Evolutionary conservation across 2,329 filamentous ascomycete genomes (phyloP).

Genomic region (Conoideocrella luteorostrata): DNA sequence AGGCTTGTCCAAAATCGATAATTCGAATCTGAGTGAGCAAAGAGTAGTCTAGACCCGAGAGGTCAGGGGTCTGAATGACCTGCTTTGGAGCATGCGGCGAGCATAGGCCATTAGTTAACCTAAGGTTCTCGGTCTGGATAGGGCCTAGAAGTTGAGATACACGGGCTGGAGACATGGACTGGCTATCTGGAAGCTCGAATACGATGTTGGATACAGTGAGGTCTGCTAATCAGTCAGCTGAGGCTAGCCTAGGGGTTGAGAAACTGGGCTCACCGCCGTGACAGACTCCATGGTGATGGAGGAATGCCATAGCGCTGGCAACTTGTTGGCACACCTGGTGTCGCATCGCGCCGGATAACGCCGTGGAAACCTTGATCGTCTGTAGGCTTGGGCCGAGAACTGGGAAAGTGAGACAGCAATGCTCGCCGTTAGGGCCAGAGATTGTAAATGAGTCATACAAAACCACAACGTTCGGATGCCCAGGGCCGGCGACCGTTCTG

Average conservation of each 20-base stretch:
- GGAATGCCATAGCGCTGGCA: constrained; percentile 8
- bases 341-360: constrained; percentile 1
- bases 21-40: constrained; percentile 3
- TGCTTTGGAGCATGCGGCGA: constrained; percentile 8
- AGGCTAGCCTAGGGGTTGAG: background rate
- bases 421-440: constrained; percentile 8
- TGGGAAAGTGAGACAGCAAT: constrained; percentile 6
- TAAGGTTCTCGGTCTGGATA: constrained; percentile 4
- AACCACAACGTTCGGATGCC: constrained; percentile 7
- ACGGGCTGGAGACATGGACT: constrained; percentile 2
- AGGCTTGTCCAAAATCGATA: constrained; percentile 8
- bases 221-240: constrained; percentile 2
- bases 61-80: background rate
- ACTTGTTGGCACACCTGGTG: constrained; percentile 8
- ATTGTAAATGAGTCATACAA: constrained; percentile 6
- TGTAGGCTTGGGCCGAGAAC: constrained; percentile 6
- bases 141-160: constrained; percentile 5
- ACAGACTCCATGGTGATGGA: constrained; percentile 9
- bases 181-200: constrained; percentile 7
- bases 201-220: constrained; percentile 6
- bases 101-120: background rate
- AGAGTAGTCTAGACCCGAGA: constrained; percentile 7
- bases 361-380: background rate
- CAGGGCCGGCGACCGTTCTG: constrained; percentile 5
- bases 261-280: constrained; percentile 7